Conservation (phyloP, 257 asterid species). For the Forsythia viridissima region DNA sequence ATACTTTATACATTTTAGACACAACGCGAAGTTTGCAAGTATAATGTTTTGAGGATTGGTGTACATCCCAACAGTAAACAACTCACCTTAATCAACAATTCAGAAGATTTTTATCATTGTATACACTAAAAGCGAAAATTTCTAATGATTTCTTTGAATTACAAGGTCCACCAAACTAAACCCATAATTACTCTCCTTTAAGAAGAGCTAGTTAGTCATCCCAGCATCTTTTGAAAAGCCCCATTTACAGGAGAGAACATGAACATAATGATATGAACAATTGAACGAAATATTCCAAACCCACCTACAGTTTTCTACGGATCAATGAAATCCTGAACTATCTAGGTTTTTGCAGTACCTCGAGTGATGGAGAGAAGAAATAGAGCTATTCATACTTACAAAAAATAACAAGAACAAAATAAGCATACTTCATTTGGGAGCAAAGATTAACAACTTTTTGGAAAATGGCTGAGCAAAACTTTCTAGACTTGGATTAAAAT, state of each 20-base stretch:
- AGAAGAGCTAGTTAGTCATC: not conserved
- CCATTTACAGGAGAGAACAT: not conserved
- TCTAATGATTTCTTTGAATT: not conserved
- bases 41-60: too few relatives aligned
- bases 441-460: not conserved
- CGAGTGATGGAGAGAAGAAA: not conserved
- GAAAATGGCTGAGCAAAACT: too few relatives aligned
- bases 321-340: too few relatives aligned
- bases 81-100: not conserved
- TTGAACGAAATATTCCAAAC: too few relatives aligned
- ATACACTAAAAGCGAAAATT: not conserved
- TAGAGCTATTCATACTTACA: too few relatives aligned
- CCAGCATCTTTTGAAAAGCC: not conserved
- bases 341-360: too few relatives aligned
- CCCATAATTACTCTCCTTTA: not conserved
- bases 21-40: not conserved
- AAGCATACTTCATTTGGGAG: not conserved
- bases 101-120: not conserved
- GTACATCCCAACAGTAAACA: not conserved
- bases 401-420: too few relatives aligned
- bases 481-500: too few relatives aligned
- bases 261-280: not conserved
- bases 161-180: not conserved
- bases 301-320: too few relatives aligned
- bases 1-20: not conserved